A percentile compares a stretch with the other conserved stretches of the same genome.
Evolutionary conservation across 1,284 basidiomycete species (phyloP).

Genomic region (Exobasidium cylindrosporum): DNA sequence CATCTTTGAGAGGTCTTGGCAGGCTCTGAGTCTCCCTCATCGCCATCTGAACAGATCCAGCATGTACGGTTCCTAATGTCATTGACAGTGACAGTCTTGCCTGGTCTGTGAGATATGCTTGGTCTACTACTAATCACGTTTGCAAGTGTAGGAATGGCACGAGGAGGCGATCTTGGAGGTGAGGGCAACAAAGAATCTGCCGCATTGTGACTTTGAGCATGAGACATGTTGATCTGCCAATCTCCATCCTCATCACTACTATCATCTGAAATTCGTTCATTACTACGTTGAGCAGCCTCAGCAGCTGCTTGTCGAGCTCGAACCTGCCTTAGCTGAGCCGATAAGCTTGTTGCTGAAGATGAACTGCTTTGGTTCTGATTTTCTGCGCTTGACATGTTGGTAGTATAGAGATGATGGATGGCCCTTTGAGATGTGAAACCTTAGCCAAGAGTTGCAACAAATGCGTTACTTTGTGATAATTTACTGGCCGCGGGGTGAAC

Average conservation of each 20-base stretch:
- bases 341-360: background rate
- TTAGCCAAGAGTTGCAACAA: too few relatives aligned
- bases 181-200: slow-evolving; percentile 7
- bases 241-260: background rate
- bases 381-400: too few relatives aligned
- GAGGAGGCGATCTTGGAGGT: slow-evolving; percentile 7
- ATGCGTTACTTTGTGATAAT: too few relatives aligned
- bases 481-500: too few relatives aligned
- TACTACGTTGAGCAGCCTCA: background rate
- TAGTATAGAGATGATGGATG: too few relatives aligned
- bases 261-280: background rate
- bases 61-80: slow-evolving; percentile 36
- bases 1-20: slow-evolving; percentile 15
- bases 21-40: slow-evolving; percentile 24
- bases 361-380: too few relatives aligned
- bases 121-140: background rate
- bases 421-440: too few relatives aligned
- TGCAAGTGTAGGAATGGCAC: slow-evolving; percentile 1
- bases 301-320: slow-evolving; percentile 4
- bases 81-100: slow-evolving; percentile 25
- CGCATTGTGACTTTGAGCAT: slow-evolving; percentile 6
- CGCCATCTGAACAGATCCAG: slow-evolving; percentile 48
- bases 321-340: background rate
- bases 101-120: background rate
- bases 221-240: background rate